Evolutionary conservation across 352 stramenopile genomes (phyloP), one percentile per base, ranked within the genome.

Genomic region (Phytopythium montanum): DNA sequence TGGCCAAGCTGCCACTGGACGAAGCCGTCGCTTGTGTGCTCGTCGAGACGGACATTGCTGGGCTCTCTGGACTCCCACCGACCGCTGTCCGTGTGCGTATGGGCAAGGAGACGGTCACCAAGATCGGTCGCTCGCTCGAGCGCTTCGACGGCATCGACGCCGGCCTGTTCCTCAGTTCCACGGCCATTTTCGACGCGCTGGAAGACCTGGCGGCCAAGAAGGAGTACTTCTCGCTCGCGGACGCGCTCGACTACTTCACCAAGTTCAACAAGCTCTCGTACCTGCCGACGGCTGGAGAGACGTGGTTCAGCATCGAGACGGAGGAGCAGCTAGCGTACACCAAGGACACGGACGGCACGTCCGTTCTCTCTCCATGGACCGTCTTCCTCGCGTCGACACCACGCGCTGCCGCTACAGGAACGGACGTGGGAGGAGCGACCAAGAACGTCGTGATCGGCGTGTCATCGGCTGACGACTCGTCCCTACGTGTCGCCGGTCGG

Each of bases 241-340:
- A 92, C 54, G 83, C 83, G 34, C 73, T 92, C 16, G 73, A 81
- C 59, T 87, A 73, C 49, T 88, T 92, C 56, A 85, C 77, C n/a
- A 76, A 66, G 60, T 74, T 71, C 56, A 83, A 86, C 59, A 81
- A 79, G 13, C 63, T 92, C 49, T 76, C 74, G 44, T 90, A 87
- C 50, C 62, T 86, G 28, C 62, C 78, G 28, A 92, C 83, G 0
- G 72, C 76, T 18, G 83, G 83, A 48, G 79, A 89, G 51, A 90
- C 81, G 36, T 92, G 83, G 83, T 90, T 92, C 45, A 90, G 83
- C 59, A 90, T 92, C 60, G 83, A 92, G 70, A 90, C 83, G 8
- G 73, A 90, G 66, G 81, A 90, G 68, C 83, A 92, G 58, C 66
- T 90, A 45, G 83, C 79, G 18, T 89, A 85, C 56, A 92, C 81